Conservation (phyloP, 2,329 filamentous ascomycete species). For the Plectosphaerella cucumerina region DNA sequence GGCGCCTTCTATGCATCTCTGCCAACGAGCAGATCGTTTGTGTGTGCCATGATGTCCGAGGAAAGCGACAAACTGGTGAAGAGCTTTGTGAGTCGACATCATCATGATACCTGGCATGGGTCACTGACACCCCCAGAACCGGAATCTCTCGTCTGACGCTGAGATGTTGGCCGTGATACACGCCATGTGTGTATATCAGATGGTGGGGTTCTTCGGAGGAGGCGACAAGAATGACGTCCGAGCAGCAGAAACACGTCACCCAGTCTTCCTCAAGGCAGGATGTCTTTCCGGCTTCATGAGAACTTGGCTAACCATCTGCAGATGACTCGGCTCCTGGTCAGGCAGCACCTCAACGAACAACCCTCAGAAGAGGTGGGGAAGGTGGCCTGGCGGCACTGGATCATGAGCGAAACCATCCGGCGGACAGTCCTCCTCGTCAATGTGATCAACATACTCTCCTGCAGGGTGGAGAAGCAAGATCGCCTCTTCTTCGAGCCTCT, state of each 20-base stretch:
- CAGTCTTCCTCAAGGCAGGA: constrained; percentile 7
- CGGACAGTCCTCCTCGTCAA: constrained; percentile 3
- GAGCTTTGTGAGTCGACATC: neutral
- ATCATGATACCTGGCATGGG: neutral
- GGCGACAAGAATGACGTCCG: constrained; percentile 3
- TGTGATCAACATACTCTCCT: constrained; percentile 3
- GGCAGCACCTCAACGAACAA: neutral
- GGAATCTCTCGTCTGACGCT: neutral
- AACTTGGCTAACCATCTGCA: neutral
- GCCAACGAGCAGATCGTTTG: constrained; percentile 2
- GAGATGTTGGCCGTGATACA: constrained; percentile 5
- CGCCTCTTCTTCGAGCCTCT: constrained; percentile 1
- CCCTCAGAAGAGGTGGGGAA: neutral
- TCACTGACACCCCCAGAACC: neutral
- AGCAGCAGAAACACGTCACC: constrained; percentile 5
- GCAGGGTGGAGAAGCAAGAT: constrained; percentile 2
- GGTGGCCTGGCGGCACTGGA: constrained; percentile 4
- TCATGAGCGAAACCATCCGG: constrained; percentile 2
- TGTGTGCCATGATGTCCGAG: constrained; percentile 5
- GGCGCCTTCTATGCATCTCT: constrained; percentile 4
- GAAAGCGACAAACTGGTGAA: constrained; percentile 8
- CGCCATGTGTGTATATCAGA: constrained; percentile 12
- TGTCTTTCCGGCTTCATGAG: neutral
- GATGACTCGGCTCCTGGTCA: neutral
- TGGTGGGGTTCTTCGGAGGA: constrained; percentile 8